A percentile compares a stretch with the other conserved stretches of the same genome.
These are phyloP conservation scores for Patellaria atrata DNA, from an alignment of 495 filamentous ascomycete genomes.

Conservation along the genomic window DNA sequence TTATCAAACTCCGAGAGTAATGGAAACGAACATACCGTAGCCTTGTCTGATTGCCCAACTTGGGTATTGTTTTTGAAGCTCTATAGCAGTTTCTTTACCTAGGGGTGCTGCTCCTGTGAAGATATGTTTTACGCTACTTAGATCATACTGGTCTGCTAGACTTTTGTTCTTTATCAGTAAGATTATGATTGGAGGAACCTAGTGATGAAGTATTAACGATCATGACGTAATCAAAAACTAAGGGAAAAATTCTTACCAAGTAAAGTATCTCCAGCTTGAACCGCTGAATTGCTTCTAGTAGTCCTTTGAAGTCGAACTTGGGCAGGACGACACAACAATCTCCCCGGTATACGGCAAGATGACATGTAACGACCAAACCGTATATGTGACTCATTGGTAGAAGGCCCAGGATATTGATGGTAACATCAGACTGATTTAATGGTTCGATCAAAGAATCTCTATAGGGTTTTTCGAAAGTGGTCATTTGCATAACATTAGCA, in stretches of 20 bases:
- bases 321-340: constrained; percentile 70
- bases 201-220: too few species aligned
- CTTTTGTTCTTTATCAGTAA: constrained; percentile 5
- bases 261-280: constrained; percentile 58
- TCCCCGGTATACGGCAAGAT: constrained; percentile 54
- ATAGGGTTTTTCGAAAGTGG: constrained; percentile 12
- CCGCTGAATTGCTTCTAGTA: constrained; percentile 51
- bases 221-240: neutral
- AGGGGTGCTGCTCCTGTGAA: constrained; percentile 6
- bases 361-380: constrained; percentile 61
- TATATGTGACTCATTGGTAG: constrained; percentile 84
- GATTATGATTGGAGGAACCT: constrained; percentile 6
- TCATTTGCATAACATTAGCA: constrained; percentile 42
- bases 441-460: constrained; percentile 8
- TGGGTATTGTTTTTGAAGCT: constrained; percentile 7
- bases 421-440: constrained; percentile 23
- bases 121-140: constrained; percentile 2
- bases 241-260: constrained; percentile 35
- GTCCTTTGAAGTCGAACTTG: constrained; percentile 60
- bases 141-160: constrained; percentile 12
- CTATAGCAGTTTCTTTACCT: constrained; percentile 4
- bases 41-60: constrained; percentile 6
- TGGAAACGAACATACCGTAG: too few species aligned
- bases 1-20: too few species aligned
- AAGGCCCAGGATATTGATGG: constrained; percentile 55